These are phyloP conservation scores for Ogataea henricii DNA, from an alignment of 805 yeast species.

Conservation along the genomic window DNA sequence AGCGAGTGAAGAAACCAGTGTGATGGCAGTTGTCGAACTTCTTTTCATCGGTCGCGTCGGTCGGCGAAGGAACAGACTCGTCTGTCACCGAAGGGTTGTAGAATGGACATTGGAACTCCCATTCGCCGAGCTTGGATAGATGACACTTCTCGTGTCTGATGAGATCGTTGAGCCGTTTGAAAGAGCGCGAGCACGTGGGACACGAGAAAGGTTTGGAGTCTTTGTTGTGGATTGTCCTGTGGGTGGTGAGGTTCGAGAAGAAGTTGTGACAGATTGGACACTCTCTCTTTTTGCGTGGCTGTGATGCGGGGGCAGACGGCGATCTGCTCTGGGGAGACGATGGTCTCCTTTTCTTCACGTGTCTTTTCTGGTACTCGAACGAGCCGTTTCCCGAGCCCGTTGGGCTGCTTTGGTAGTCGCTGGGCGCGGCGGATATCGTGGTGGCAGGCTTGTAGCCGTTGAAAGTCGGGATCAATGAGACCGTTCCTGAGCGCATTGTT, in stretches of 20 bases:
- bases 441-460: slow-evolving; percentile 12
- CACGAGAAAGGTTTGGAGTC: slow-evolving; percentile 78
- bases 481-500: slow-evolving; percentile 6
- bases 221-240: slow-evolving; percentile 76
- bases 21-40: slow-evolving; percentile 56
- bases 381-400: slow-evolving; percentile 12
- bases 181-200: slow-evolving; percentile 76
- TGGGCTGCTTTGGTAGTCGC: slow-evolving; percentile 2
- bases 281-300: slow-evolving; percentile 37
- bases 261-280: slow-evolving; percentile 44
- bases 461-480: slow-evolving; percentile 8
- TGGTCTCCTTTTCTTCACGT: slow-evolving; percentile 7
- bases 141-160: slow-evolving; percentile 85
- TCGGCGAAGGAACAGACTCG: slow-evolving; percentile 28
- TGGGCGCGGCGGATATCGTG: slow-evolving; percentile 4
- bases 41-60: slow-evolving; percentile 5
- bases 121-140: slow-evolving; percentile 70
- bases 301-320: slow-evolving; percentile 12
- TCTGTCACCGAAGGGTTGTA: slow-evolving; percentile 39
- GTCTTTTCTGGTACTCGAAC: slow-evolving; percentile 6
- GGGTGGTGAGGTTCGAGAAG: slow-evolving; percentile 82
- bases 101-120: slow-evolving; percentile 80
- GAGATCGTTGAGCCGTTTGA: slow-evolving; percentile 85
- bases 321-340: slow-evolving; percentile 7
- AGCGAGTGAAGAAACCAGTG: slow-evolving; percentile 82